Conservation (phyloP, 805 yeast genomes). For the Vanderwaltozyma polyspora region DNA sequence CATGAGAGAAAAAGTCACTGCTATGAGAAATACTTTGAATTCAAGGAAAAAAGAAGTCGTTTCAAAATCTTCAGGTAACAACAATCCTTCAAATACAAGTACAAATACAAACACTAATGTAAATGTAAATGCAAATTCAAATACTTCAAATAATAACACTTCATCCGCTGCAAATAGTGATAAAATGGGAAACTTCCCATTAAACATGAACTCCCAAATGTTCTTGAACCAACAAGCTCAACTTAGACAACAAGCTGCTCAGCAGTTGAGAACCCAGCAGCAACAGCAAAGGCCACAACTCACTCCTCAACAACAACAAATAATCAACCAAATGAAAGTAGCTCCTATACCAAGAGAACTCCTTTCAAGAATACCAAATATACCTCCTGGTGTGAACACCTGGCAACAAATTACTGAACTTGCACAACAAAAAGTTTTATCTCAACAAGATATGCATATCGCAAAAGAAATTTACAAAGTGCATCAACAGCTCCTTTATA, state of each 20-base stretch:
- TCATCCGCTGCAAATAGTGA: slow-evolving; percentile 17
- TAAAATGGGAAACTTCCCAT: slow-evolving; percentile 13
- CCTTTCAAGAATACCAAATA: slow-evolving; percentile 17
- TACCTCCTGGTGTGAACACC: slow-evolving; percentile 64
- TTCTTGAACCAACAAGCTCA: slow-evolving; percentile 40
- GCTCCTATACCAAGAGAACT: slow-evolving; percentile 41
- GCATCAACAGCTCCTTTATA: slow-evolving; percentile 47
- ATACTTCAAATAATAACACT: too few relatives aligned
- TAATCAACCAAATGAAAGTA: slow-evolving; percentile 42
- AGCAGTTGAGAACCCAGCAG: slow-evolving; percentile 29
- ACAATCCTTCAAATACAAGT: too few relatives aligned
- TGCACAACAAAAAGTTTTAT: slow-evolving; percentile 26
- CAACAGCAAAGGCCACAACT: slow-evolving; percentile 16
- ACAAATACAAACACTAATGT: slow-evolving; percentile 8
- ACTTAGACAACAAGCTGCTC: slow-evolving; percentile 40
- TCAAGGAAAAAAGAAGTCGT: slow-evolving; percentile 15
- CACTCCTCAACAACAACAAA: slow-evolving; percentile 17
- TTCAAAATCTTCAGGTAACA: too few relatives aligned
- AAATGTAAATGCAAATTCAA: slow-evolving; percentile 19
- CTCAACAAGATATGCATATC: slow-evolving; percentile 24
- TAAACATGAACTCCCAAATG: slow-evolving; percentile 27
- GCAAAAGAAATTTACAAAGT: slow-evolving; percentile 41
- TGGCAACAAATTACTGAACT: slow-evolving; percentile 42
- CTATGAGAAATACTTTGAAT: slow-evolving; percentile 28
- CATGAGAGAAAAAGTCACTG: slow-evolving; percentile 35